Evolutionary conservation across 2,329 filamentous ascomycete genomes (phyloP).

Genomic region (Xylariaceae sp.): DNA sequence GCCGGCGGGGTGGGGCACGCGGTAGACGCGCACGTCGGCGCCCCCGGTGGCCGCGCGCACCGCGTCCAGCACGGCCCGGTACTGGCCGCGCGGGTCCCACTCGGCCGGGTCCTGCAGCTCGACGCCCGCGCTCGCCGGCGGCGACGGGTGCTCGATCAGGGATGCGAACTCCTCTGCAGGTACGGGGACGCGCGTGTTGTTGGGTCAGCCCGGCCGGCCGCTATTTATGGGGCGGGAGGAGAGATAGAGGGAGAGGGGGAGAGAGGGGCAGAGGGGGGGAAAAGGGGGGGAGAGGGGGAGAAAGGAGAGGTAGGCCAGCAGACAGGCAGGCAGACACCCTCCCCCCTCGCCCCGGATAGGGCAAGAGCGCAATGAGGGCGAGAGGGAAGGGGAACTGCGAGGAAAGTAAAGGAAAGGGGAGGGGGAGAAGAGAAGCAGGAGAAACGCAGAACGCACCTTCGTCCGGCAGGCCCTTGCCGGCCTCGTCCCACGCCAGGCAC

Average conservation of each 20-base stretch:
- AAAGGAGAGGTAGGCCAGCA: too few relatives aligned
- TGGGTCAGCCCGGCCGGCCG: too few relatives aligned
- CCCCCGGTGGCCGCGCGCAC: slow-evolving; percentile 57
- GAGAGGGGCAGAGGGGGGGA: too few relatives aligned
- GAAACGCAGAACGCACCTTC: slow-evolving; percentile 45
- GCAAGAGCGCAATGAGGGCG: neutral
- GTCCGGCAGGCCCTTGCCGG: slow-evolving; percentile 45
- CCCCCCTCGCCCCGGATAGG: neutral
- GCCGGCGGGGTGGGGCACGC: slow-evolving; percentile 55
- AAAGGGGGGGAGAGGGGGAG: too few relatives aligned
- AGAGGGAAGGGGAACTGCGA: neutral
- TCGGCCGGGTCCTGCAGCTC: slow-evolving; percentile 59
- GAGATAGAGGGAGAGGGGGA: too few relatives aligned
- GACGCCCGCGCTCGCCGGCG: slow-evolving; percentile 48
- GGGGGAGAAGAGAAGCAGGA: neutral
- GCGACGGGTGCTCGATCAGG: slow-evolving; percentile 53
- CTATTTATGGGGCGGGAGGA: too few relatives aligned
- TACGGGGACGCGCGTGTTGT: too few relatives aligned
- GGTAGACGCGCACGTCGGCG: slow-evolving; percentile 67
- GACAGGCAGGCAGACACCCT: neutral
- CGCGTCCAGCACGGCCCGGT: slow-evolving; percentile 60
- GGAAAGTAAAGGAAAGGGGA: slow-evolving; percentile 5
- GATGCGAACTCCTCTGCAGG: slow-evolving; percentile 63
- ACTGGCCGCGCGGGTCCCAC: slow-evolving; percentile 68
- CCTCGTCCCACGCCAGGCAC: slow-evolving; percentile 52